A percentile compares a stretch with the other conserved stretches of the same genome.
Conservation (phyloP, 2,329 filamentous ascomycete species). For the Cladophialophora carrionii region DNA sequence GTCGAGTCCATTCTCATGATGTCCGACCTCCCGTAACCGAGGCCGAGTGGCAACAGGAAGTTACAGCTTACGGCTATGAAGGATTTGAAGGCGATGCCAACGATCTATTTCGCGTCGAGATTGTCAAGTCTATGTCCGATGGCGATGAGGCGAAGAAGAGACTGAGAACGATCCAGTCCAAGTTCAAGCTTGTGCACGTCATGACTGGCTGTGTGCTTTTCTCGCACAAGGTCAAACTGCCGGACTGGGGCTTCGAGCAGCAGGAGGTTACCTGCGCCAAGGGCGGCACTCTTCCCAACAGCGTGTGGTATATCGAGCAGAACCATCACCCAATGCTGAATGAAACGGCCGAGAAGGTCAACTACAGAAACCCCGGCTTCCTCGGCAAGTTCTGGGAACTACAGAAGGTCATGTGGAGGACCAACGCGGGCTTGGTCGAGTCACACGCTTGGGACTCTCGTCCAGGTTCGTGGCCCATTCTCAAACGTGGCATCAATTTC, state of each 20-base stretch:
- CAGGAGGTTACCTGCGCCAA: slow-evolving; percentile 98
- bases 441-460: slow-evolving; percentile 98
- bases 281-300: slow-evolving; percentile 90
- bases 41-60: slow-evolving; percentile 92
- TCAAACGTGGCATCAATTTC: slow-evolving; percentile 96
- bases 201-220: slow-evolving; percentile 97
- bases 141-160: slow-evolving; percentile 78
- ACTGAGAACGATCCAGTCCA: slow-evolving; percentile 90
- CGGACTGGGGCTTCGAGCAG: slow-evolving; percentile 96
- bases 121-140: slow-evolving; percentile 85
- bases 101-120: slow-evolving; percentile 92
- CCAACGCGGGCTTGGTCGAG: slow-evolving; percentile 93
- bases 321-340: slow-evolving; percentile 82
- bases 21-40: slow-evolving; percentile 84
- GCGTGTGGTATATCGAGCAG: slow-evolving; percentile 92
- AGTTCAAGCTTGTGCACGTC: slow-evolving; percentile 91
- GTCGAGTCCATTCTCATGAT: slow-evolving; percentile 94
- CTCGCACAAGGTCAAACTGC: slow-evolving; percentile 98
- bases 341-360: slow-evolving; percentile 83
- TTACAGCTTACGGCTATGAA: slow-evolving; percentile 95
- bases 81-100: slow-evolving; percentile 97
- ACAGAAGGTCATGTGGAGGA: slow-evolving; percentile 98
- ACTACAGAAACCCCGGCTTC: slow-evolving; percentile 93
- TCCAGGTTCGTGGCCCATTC: slow-evolving; percentile 87
- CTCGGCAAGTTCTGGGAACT: slow-evolving; percentile 97